Conservation (phyloP, 306 rosid species). For the Trifolium dubium region DNA sequence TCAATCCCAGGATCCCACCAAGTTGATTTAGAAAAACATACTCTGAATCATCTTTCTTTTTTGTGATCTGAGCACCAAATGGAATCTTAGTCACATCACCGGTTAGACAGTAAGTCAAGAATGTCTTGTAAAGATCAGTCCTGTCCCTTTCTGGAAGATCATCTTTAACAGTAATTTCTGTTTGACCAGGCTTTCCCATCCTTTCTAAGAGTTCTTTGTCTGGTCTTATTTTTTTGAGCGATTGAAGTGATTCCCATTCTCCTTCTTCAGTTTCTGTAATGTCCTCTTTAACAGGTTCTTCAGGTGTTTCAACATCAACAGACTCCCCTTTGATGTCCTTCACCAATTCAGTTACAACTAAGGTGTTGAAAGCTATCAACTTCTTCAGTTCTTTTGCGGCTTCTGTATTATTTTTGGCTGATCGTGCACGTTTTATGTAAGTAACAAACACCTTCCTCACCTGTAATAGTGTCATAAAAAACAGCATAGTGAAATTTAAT, state of each 20-base stretch:
- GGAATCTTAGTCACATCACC: constrained; percentile 86
- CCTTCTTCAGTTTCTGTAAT: constrained; percentile 51
- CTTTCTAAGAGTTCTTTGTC: constrained; percentile 64
- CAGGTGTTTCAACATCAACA: constrained; percentile 50
- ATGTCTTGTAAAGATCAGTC: constrained; percentile 89
- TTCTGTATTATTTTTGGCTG: constrained; percentile 76
- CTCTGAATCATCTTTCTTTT: constrained; percentile 90
- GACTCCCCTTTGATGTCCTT: constrained; percentile 95
- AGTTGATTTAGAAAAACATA: constrained; percentile 80
- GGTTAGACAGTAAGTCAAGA: constrained; percentile 79
- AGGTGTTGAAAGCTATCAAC: constrained; percentile 88
- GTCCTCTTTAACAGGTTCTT: constrained; percentile 69
- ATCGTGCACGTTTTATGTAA: constrained; percentile 83
- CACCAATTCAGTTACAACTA: constrained; percentile 89
- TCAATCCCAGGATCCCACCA: constrained; percentile 86
- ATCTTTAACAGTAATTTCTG: constrained; percentile 89
- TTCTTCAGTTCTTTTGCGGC: constrained; percentile 91
- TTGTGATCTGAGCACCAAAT: constrained; percentile 78
- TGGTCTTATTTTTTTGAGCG: constrained; percentile 76
- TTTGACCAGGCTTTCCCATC: constrained; percentile 90
- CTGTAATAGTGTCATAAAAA: constrained; percentile 50
- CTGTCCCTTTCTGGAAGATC: constrained; percentile 88
- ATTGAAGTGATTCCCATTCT: constrained; percentile 81
- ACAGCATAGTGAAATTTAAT: constrained; percentile 23
- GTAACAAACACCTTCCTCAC: constrained; percentile 75